phyloP scores from a whole-genome alignment of 352 stramenopile species.

The Pythium angustatum region DNA sequence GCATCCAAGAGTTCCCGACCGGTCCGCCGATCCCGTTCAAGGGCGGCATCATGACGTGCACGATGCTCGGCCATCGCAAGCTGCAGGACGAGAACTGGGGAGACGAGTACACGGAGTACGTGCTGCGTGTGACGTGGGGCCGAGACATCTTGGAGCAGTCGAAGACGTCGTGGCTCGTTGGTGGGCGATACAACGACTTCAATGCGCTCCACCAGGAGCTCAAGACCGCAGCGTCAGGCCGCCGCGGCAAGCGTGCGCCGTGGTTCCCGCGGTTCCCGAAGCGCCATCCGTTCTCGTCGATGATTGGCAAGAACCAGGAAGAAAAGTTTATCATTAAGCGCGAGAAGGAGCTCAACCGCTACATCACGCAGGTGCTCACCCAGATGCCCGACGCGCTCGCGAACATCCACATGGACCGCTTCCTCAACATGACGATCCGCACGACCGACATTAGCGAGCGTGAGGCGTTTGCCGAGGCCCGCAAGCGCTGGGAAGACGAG shows the following conservation, averaged over 20 bases:
- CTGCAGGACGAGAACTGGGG: slow-evolving; percentile 90
- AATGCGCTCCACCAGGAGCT: slow-evolving; percentile 89
- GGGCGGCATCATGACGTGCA: slow-evolving; percentile 88
- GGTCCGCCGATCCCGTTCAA: slow-evolving; percentile 90
- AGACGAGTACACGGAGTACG: slow-evolving; percentile 90
- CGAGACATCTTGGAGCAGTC: slow-evolving; percentile 88
- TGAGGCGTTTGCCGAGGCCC: slow-evolving; percentile 85
- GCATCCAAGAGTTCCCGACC: slow-evolving; percentile 89
- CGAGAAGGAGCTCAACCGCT: slow-evolving; percentile 90
- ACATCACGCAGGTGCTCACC: slow-evolving; percentile 90
- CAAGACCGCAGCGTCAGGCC: slow-evolving; percentile 80
- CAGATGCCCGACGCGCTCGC: slow-evolving; percentile 88
- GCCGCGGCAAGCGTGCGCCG: slow-evolving; percentile 81
- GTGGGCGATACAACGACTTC: slow-evolving; percentile 90
- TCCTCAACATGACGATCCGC: slow-evolving; percentile 86
- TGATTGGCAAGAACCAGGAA: slow-evolving; percentile 91
- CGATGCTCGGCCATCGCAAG: slow-evolving; percentile 87
- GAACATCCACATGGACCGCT: slow-evolving; percentile 90
- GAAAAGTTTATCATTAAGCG: slow-evolving; percentile 92
- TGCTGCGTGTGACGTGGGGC: slow-evolving; percentile 85
- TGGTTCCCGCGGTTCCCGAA: slow-evolving; percentile 91
- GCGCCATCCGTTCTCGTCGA: slow-evolving; percentile 88
- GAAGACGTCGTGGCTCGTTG: slow-evolving; percentile 88
- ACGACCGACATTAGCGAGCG: slow-evolving; percentile 88
- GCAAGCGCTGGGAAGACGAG: slow-evolving; percentile 88